These are phyloP conservation scores for Solanum corneliomulleri DNA, from an alignment of 257 asterid genomes.

Conservation along the genomic window DNA sequence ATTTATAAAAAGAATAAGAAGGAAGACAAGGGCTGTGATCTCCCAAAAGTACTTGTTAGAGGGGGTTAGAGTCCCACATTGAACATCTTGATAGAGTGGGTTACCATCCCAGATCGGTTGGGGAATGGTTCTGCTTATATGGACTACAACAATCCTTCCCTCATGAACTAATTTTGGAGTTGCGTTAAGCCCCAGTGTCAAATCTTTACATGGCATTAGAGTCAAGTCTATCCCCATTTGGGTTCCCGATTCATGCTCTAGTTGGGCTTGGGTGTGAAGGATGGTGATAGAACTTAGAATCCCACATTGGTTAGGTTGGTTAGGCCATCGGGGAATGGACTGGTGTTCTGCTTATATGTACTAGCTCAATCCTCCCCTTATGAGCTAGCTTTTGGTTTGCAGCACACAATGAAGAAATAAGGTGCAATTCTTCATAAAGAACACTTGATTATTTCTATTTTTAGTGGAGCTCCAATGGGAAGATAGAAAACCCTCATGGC, in stretches of 20 bases:
- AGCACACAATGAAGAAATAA: not conserved
- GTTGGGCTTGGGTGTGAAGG: not conserved
- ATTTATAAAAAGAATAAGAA: not conserved
- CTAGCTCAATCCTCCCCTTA: not conserved
- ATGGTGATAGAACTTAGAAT: not conserved
- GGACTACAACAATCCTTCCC: not conserved
- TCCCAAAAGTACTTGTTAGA: not conserved
- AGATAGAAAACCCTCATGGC: not conserved
- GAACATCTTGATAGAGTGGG: not conserved
- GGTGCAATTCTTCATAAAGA: not conserved
- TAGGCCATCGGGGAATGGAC: not conserved
- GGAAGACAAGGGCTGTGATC: not conserved
- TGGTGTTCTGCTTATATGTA: not conserved
- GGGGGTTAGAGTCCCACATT: not conserved
- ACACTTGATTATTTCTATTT: not conserved
- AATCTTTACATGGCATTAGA: not conserved
- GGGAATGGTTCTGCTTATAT: not conserved
- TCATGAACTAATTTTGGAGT: not conserved
- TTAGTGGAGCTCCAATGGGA: not conserved
- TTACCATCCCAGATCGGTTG: not conserved
- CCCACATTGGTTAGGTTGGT: not conserved
- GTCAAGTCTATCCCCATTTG: not conserved
- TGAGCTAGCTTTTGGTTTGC: not conserved
- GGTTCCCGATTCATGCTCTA: not conserved
- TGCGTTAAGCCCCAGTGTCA: not conserved